Conservation (phyloP, 371 early-diverging fungal species). For the Zancudomyces culisetae region DNA sequence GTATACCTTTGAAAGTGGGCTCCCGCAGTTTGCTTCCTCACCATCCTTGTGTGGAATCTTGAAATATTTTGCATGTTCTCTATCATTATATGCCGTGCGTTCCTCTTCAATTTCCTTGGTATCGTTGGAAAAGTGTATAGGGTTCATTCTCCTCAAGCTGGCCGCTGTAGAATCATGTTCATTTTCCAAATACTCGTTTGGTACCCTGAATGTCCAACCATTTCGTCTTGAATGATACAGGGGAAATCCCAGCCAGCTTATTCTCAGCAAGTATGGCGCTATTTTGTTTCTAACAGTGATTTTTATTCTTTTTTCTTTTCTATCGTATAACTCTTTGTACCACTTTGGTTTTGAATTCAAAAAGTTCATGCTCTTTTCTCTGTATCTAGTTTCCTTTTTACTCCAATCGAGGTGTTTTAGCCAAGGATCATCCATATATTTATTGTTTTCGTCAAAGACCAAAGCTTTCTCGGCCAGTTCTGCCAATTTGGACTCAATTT, state of each 20-base stretch:
- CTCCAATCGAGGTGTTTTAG: constrained; percentile 73
- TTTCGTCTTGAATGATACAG: constrained; percentile 36
- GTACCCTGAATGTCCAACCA: constrained; percentile 76
- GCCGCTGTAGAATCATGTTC: background rate
- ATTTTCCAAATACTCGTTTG: constrained; percentile 9
- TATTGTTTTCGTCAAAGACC: constrained; percentile 12
- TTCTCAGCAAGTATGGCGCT: constrained; percentile 59
- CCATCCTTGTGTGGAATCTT: constrained; percentile 81
- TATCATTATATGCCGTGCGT: constrained; percentile 19
- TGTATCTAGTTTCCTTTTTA: constrained; percentile 20
- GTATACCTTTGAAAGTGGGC: constrained; percentile 68
- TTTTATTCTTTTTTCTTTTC: constrained; percentile 28
- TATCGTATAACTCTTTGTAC: constrained; percentile 64
- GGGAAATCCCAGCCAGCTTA: constrained; percentile 73
- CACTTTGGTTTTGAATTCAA: constrained; percentile 45
- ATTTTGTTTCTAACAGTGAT: constrained; percentile 52
- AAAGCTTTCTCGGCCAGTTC: constrained; percentile 50
- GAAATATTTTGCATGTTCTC: constrained; percentile 27
- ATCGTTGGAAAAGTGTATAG: constrained; percentile 7
- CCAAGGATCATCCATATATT: constrained; percentile 47
- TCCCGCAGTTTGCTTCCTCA: constrained; percentile 60
- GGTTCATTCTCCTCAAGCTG: background rate
- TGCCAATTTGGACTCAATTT: constrained; percentile 35
- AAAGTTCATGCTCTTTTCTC: constrained; percentile 9
- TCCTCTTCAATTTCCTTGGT: constrained; percentile 28